Conservation (phyloP, 768 basidiomycete species). For the Hortiboletus campestris region DNA sequence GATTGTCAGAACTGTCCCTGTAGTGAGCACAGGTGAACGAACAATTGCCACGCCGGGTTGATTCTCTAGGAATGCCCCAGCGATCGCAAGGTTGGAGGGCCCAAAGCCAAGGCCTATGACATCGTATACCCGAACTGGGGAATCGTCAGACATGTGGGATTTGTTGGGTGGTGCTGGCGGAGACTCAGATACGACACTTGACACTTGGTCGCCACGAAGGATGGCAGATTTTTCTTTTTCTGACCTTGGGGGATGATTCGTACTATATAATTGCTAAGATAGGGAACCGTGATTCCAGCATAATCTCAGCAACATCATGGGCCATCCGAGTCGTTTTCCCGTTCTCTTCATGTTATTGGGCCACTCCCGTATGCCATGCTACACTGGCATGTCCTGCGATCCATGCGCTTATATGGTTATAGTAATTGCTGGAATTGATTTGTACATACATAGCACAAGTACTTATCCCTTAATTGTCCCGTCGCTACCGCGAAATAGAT, state of each 20-base stretch:
- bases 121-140: conserved; percentile 34
- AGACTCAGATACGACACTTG: no score
- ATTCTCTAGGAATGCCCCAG: conserved; percentile 47
- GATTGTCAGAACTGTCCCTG: background rate
- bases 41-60: conserved; percentile 11
- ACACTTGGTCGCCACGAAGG: background rate
- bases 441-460: no score
- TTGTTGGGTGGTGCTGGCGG: background rate
- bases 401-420: no score
- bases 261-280: background rate
- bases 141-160: conserved; percentile 2
- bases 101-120: conserved; percentile 52
- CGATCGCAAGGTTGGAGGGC: conserved; percentile 52
- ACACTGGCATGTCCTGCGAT: no score
- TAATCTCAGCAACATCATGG: no score
- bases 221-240: background rate
- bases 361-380: no score
- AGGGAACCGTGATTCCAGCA: no score
- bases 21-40: background rate
- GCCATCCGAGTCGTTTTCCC: no score
- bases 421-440: no score
- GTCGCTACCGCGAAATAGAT: no score
- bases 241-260: background rate
- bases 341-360: no score
- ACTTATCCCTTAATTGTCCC: no score